A percentile compares a stretch with the other conserved stretches of the same genome.
Conservation (phyloP, 768 basidiomycete genomes). For the Inosperma sp. region DNA sequence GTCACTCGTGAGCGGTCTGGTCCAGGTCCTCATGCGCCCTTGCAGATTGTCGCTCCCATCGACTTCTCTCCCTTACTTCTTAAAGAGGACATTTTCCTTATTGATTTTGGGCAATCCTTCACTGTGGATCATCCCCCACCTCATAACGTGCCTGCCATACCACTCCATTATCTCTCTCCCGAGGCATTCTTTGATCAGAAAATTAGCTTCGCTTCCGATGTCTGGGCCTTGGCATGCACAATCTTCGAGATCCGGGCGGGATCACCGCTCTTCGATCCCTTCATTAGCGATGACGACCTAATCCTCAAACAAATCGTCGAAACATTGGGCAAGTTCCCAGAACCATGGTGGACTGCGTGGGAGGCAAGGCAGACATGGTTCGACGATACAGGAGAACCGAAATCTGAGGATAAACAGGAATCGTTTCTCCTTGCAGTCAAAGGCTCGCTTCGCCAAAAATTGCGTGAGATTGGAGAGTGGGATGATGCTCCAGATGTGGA, state of each 20-base stretch:
- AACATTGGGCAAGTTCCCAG: constrained; percentile 38
- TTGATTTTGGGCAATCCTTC: constrained; percentile 39
- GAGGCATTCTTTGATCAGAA: constrained; percentile 33
- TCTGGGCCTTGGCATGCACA: constrained; percentile 40
- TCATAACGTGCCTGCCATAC: constrained; percentile 30
- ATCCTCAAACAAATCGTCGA: constrained; percentile 33
- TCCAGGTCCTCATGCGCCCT: constrained; percentile 27
- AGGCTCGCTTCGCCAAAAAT: constrained; percentile 26
- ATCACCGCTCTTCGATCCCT: constrained; percentile 36
- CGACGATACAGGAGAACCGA: constrained; percentile 33
- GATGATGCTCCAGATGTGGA: constrained; percentile 21
- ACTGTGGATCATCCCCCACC: constrained; percentile 19
- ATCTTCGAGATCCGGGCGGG: constrained; percentile 43
- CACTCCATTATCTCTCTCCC: constrained; percentile 32
- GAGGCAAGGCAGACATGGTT: constrained; percentile 31
- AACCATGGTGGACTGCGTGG: constrained; percentile 39
- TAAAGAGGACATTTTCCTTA: constrained; percentile 30
- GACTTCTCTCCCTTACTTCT: constrained; percentile 24
- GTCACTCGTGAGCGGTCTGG: constrained; percentile 22
- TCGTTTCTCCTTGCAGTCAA: constrained; percentile 20
- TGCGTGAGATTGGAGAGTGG: constrained; percentile 26
- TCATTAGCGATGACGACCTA: constrained; percentile 25
- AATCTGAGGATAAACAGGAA: constrained; percentile 23
- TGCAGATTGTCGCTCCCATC: constrained; percentile 27
- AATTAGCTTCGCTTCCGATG: constrained; percentile 27